Conservation (phyloP, 345 rosid genomes). For the Eucalyptus cloeziana region DNA sequence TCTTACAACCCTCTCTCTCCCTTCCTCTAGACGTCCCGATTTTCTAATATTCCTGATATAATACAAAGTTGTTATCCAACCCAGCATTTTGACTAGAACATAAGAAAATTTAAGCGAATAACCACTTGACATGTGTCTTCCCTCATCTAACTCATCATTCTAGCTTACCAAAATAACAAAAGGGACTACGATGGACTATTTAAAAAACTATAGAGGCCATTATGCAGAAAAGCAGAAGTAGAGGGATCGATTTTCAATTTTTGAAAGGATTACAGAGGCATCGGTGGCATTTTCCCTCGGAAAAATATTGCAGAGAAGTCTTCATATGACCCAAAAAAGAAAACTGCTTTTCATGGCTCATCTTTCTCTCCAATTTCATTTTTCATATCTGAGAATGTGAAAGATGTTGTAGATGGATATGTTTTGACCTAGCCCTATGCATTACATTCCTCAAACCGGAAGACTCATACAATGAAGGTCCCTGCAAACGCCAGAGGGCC, state of each 20-base stretch:
- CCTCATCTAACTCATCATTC: background rate
- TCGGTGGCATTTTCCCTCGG: background rate
- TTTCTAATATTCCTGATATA: background rate
- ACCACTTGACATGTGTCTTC: background rate
- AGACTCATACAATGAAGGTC: background rate
- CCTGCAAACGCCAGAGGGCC: background rate
- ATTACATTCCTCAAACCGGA: background rate
- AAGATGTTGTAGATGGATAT: background rate
- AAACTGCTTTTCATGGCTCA: background rate
- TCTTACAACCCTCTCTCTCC: background rate
- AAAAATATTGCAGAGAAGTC: background rate
- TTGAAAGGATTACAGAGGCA: background rate
- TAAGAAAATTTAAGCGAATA: background rate
- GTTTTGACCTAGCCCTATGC: background rate
- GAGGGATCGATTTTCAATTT: background rate
- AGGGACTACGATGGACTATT: background rate
- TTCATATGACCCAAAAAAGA: background rate
- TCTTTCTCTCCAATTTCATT: background rate
- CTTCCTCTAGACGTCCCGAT: background rate
- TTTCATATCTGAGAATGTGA: background rate
- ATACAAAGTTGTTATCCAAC: background rate
- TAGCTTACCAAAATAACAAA: background rate
- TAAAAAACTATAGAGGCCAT: background rate
- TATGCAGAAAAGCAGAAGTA: background rate
- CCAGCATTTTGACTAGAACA: background rate